Base-by-base conservation (phyloP, 345 rosid species). In the Moricandia arvensis region DNA sequence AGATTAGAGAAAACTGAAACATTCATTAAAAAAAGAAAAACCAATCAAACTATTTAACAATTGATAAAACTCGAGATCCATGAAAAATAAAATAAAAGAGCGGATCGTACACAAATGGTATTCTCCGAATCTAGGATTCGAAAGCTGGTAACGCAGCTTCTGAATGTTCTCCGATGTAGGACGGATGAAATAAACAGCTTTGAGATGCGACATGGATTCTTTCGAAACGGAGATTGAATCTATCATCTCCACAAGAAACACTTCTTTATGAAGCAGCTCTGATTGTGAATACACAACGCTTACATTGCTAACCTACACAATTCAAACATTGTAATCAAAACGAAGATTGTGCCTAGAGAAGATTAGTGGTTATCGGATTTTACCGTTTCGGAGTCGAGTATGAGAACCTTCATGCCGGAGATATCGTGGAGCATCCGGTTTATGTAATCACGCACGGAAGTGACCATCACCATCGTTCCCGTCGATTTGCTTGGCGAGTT, bases 321-420 rank as follows among this genome's bases (percentile, higher is more conserved):
- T 59, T 26, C 80, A 13, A 57, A 49, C 21, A 16, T 5, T n/a
- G 2, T 0, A 0, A 13, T 12, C n/a, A 5, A 38, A 2, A 37
- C 41, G 47, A 37, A 37, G 43, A 37, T 37, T 2, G 24, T 21
- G 24, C 24, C 1, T 21, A 21, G 30, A 31, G 37, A 66, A n/a
- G 58, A 66, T 57, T 43, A 45, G 51, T 45, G 53, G 53, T 45
- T 45, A 78, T 38, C 59, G 41, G 45, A 72, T 17, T n/a, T 62
- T 38, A 95, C 99, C 89, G 99, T 95, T 79, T 95, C 96, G 54
- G 93, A 86, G 77, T 89, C 99, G 66, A 92, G 97, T 71, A 95
- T 88, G 82, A 95, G 97, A 67, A 95, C 99, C 79, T 95, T 92
- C 99, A 95, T 95, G 85, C 99, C 99, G 81, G 97, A 88, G 79